phyloP scores from a whole-genome alignment of 2,329 filamentous ascomycete species.

The Thielaviopsis populi region DNA sequence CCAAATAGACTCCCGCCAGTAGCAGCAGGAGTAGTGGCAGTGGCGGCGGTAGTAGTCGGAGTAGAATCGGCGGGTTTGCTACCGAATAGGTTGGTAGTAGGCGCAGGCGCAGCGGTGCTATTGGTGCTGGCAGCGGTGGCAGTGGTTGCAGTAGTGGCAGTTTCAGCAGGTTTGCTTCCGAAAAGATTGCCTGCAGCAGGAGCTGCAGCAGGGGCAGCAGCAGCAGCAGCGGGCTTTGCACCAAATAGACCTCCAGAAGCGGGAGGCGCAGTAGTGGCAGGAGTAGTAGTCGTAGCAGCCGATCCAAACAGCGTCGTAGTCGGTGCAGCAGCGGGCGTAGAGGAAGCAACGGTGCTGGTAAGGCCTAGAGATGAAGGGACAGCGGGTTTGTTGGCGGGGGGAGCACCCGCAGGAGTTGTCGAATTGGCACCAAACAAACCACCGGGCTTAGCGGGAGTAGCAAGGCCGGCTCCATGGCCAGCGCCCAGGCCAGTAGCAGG shows the following conservation, averaged over 20 bases:
- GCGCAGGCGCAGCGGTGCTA: slow-evolving; percentile 22
- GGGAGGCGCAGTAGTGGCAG: slow-evolving; percentile 18
- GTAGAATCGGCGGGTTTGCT: slow-evolving; percentile 13
- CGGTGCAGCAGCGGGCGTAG: slow-evolving; percentile 20
- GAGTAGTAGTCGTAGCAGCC: slow-evolving; percentile 16
- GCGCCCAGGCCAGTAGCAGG: neutral
- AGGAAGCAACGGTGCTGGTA: slow-evolving; percentile 18
- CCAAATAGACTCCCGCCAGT: slow-evolving; percentile 26
- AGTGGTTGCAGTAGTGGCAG: slow-evolving; percentile 19
- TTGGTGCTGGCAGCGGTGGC: slow-evolving; percentile 23
- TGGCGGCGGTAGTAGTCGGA: neutral
- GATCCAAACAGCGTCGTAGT: slow-evolving; percentile 19
- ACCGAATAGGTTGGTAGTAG: slow-evolving; percentile 18
- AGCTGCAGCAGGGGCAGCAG: slow-evolving; percentile 22
- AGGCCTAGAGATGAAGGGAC: slow-evolving; percentile 20
- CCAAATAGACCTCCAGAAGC: slow-evolving; percentile 20
- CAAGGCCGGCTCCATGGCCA: neutral
- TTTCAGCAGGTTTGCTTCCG: slow-evolving; percentile 10
- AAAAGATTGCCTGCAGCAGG: slow-evolving; percentile 19
- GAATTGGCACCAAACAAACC: slow-evolving; percentile 21
- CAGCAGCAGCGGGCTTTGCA: slow-evolving; percentile 13
- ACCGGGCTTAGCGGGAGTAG: slow-evolving; percentile 16
- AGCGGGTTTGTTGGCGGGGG: slow-evolving; percentile 12
- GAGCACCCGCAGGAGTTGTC: slow-evolving; percentile 17
- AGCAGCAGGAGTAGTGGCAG: neutral